These are phyloP conservation scores for Metrosideros polymorpha DNA, from an alignment of 441 rosid species.

Conservation along the genomic window DNA sequence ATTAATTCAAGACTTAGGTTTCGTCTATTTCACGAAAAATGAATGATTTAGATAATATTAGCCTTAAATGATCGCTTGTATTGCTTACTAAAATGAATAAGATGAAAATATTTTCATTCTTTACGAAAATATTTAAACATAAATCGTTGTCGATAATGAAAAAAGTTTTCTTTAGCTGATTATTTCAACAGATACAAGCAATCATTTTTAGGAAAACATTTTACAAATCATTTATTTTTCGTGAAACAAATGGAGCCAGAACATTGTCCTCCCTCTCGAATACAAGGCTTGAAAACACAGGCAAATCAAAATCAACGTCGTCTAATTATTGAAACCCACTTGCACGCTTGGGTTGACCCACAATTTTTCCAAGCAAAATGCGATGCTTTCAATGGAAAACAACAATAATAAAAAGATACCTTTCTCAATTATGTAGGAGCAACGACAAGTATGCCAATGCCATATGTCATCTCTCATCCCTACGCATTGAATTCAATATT, in stretches of 20 bases:
- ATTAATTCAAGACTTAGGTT: neutral
- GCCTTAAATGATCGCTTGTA: too few species aligned
- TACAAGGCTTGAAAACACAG: neutral
- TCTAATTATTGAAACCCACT: neutral
- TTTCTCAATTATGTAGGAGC: neutral
- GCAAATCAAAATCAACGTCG: neutral
- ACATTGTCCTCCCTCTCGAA: neutral
- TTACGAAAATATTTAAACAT: too few species aligned
- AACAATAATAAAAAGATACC: neutral
- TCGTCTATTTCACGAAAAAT: too few species aligned
- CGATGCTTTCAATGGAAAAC: neutral
- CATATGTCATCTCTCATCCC: neutral
- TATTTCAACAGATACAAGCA: too few species aligned
- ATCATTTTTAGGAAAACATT: too few species aligned
- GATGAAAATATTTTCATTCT: too few species aligned
- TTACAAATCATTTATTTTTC: too few species aligned
- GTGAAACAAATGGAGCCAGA: too few species aligned
- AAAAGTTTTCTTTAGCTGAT: too few species aligned
- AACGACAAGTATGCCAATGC: neutral
- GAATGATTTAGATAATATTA: too few species aligned
- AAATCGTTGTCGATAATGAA: too few species aligned
- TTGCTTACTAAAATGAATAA: too few species aligned
- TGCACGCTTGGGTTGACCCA: neutral
- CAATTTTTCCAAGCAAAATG: neutral
- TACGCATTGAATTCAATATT: neutral